phyloP scores from a whole-genome alignment of 2,329 filamentous ascomycete species.

The Penicillium sp. region DNA sequence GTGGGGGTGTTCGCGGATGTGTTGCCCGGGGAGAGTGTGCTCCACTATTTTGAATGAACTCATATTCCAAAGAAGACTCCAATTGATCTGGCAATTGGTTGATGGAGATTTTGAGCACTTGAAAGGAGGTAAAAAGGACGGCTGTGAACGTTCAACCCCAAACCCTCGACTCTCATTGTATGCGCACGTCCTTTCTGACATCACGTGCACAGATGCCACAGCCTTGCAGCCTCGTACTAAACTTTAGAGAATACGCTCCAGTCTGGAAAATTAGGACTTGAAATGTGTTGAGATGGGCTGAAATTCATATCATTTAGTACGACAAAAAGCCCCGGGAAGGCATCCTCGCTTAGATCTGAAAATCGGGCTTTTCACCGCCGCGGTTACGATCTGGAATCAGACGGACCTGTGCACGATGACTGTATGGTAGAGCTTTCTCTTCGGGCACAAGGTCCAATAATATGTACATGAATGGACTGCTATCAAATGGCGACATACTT shows the following conservation, averaged over 20 bases:
- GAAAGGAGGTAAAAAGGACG: background rate
- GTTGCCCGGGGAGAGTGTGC: slow-evolving; percentile 51
- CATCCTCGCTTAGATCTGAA: no score
- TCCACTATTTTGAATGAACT: slow-evolving; percentile 47
- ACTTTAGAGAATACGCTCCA: background rate
- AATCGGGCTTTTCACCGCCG: no score
- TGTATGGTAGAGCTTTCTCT: no score
- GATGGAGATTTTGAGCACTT: background rate
- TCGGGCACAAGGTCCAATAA: no score
- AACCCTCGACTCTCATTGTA: background rate
- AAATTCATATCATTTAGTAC: no score
- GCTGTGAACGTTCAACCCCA: background rate
- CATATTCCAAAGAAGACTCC: background rate
- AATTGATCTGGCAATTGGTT: background rate
- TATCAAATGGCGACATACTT: background rate
- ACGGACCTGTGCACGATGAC: no score
- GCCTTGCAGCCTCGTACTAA: background rate
- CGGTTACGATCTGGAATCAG: no score
- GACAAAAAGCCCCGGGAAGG: no score
- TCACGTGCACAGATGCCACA: background rate
- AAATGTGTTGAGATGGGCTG: no score
- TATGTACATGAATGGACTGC: no score
- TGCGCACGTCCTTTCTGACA: background rate
- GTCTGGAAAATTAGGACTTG: no score
- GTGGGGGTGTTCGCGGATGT: slow-evolving; percentile 57